phyloP scores from a whole-genome alignment of 805 yeast genomes.

The Osmozyma mogii region DNA sequence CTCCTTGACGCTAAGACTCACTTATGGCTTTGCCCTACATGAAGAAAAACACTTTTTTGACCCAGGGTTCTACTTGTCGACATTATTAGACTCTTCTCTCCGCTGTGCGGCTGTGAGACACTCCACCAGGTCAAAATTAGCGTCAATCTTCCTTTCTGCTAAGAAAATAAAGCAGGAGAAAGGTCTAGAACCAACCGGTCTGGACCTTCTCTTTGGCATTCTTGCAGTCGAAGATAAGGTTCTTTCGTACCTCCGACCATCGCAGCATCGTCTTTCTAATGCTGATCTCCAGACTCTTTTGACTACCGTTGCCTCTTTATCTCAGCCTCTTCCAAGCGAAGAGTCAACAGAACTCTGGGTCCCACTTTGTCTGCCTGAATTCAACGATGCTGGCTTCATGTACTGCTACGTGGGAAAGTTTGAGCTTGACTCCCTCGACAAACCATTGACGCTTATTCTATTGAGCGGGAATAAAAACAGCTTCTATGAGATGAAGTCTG shows the following conservation, averaged over 20 bases:
- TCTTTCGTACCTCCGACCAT: constrained; percentile 67
- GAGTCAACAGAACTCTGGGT: constrained; percentile 78
- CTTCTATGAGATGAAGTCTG: constrained; percentile 65
- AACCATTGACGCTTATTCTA: constrained; percentile 33
- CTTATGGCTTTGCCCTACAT: constrained; percentile 23
- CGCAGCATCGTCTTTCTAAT: constrained; percentile 69
- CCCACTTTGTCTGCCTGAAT: constrained; percentile 86
- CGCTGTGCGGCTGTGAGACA: constrained; percentile 42
- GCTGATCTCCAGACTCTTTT: constrained; percentile 73
- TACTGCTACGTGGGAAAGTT: constrained; percentile 62
- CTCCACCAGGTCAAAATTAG: constrained; percentile 49
- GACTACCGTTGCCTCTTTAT: constrained; percentile 46
- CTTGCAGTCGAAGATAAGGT: constrained; percentile 56
- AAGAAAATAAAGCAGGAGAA: constrained; percentile 14
- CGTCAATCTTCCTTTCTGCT: constrained; percentile 38
- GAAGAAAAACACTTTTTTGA: constrained; percentile 6
- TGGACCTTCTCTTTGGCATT: constrained; percentile 59
- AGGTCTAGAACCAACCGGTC: constrained; percentile 1
- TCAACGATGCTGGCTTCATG: constrained; percentile 81
- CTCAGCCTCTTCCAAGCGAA: constrained; percentile 30
- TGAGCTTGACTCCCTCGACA: constrained; percentile 9
- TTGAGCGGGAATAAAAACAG: constrained; percentile 68
- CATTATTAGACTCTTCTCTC: constrained; percentile 21
- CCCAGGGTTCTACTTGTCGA: constrained; percentile 20
- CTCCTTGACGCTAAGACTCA: constrained; percentile 37